Base-by-base conservation (phyloP, 1,284 basidiomycete genomes). In the Ceratobasidium sp. region DNA sequence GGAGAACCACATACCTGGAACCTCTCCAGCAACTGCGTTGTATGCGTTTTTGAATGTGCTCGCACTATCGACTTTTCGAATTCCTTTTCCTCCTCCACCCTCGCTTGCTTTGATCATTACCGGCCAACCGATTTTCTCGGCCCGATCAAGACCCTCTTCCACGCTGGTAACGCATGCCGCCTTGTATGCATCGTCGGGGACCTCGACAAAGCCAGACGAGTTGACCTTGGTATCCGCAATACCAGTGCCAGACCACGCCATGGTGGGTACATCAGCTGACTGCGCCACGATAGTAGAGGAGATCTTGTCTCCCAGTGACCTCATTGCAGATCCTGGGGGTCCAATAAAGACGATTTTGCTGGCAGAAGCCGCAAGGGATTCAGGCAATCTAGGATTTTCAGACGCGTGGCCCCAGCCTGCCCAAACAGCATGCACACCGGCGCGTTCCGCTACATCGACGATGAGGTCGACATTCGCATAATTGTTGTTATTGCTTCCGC, bases 91-190 rank as follows among this genome's bases (percentile, higher is more conserved):
- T 80, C 97, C 97, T 75, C 97, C 97, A 76, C 97, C 97, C 79
- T 99, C 97, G 74, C 92, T 94, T 8, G 97, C 97, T 84, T 99
- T 99, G 84, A 99, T 99, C 97, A 99, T 99, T 75, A 99, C 89
- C 0, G 97, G 97, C 85, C 87, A 99, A 29, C 96, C 96, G 71
- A 99, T 98, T 77, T 87, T 82, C 79, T 94, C 89, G 0, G 96
- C 93, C 76, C 86, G 88, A 72, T 83, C 81, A 71, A 99, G 79
- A 64, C 97, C 97, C 74, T 98, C 89, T 77, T 96, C 93, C 60
- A 96, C 94, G 56, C 82, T 87, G 72, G 89, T 91, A 15, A 99
- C 91, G 76, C 97, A 99, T 15, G 97, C 97, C 71, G 88, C 84
- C 73, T 86, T 82, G 80, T 99, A 99, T 7, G 91, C 95, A 49